phyloP scores from a whole-genome alignment of 805 yeast genomes.

The Metschnikowia amazonensis region DNA sequence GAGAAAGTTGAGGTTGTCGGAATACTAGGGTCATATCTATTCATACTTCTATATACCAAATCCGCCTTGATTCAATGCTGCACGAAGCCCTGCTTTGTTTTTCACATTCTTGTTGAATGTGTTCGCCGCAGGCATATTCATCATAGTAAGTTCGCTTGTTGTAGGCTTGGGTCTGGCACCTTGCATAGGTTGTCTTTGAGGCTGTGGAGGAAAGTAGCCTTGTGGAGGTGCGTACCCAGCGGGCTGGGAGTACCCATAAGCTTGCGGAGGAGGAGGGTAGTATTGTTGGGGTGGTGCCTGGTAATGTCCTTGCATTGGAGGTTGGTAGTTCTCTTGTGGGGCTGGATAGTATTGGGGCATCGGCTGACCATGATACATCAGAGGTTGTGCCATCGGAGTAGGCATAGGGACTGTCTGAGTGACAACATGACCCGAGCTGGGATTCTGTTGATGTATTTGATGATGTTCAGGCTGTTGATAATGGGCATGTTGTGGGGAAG shows the following conservation, averaged over 20 bases:
- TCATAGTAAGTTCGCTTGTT: constrained; percentile 42
- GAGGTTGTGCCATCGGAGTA: not conserved
- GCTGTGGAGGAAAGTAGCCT: constrained; percentile 17
- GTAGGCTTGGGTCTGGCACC: constrained; percentile 22
- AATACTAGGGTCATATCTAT: constrained; percentile 36
- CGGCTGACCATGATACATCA: constrained; percentile 3
- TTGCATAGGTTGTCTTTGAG: constrained; percentile 1
- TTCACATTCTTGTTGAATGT: constrained; percentile 38
- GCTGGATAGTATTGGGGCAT: constrained; percentile 8
- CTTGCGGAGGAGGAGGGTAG: constrained; percentile 13
- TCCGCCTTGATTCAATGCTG: constrained; percentile 60
- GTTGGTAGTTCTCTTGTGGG: constrained; percentile 7
- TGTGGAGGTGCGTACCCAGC: constrained; percentile 14
- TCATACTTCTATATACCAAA: constrained; percentile 53
- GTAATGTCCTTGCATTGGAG: constrained; percentile 20
- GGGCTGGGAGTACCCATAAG: constrained; percentile 10
- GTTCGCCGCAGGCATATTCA: constrained; percentile 44
- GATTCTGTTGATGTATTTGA: not conserved
- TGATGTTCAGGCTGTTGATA: not conserved
- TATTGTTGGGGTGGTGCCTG: constrained; percentile 16
- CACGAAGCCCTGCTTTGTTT: constrained; percentile 56
- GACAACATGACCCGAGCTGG: not conserved
- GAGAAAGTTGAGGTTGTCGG: constrained; percentile 59
- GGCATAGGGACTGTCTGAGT: not conserved
- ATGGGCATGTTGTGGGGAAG: not conserved